phyloP scores from a whole-genome alignment of 23 red algal species.

The Porphyridium purpureum region DNA sequence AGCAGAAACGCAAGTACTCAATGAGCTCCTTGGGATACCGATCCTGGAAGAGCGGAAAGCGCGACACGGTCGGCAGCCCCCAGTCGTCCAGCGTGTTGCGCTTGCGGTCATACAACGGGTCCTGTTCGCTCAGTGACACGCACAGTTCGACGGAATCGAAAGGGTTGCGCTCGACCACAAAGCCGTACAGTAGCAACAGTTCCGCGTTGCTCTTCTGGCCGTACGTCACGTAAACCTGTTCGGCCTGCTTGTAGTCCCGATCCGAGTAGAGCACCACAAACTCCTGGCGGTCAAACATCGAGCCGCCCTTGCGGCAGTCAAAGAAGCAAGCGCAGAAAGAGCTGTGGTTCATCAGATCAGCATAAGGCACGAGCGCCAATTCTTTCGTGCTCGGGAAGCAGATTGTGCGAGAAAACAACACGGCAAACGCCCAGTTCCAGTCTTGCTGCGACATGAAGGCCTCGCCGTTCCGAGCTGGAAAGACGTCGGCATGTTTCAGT shows the following conservation, averaged over 20 bases:
- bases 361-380: slow-evolving; percentile 89
- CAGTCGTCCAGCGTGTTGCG: slow-evolving; percentile 21
- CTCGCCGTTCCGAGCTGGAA: slow-evolving; percentile 11
- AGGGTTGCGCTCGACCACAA: slow-evolving; percentile 86
- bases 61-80: slow-evolving; percentile 14
- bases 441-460: slow-evolving; percentile 15
- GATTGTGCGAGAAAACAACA: slow-evolving; percentile 79
- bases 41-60: slow-evolving; percentile 77
- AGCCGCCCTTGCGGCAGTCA: slow-evolving; percentile 16
- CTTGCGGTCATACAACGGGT: slow-evolving; percentile 46
- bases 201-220: slow-evolving; percentile 85
- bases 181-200: slow-evolving; percentile 78
- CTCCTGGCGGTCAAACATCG: slow-evolving; percentile 4
- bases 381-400: slow-evolving; percentile 24
- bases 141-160: slow-evolving; percentile 80
- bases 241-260: slow-evolving; percentile 55
- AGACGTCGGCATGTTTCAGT: not conserved
- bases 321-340: slow-evolving; percentile 75
- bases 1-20: slow-evolving; percentile 75
- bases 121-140: slow-evolving; percentile 24
- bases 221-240: slow-evolving; percentile 91
- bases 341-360: slow-evolving; percentile 89
- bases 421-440: slow-evolving; percentile 90
- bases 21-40: slow-evolving; percentile 89
- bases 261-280: slow-evolving; percentile 64